Base-by-base conservation (phyloP, 2,329 filamentous ascomycete species). In the Parasarocladium wereldwijsianum region DNA sequence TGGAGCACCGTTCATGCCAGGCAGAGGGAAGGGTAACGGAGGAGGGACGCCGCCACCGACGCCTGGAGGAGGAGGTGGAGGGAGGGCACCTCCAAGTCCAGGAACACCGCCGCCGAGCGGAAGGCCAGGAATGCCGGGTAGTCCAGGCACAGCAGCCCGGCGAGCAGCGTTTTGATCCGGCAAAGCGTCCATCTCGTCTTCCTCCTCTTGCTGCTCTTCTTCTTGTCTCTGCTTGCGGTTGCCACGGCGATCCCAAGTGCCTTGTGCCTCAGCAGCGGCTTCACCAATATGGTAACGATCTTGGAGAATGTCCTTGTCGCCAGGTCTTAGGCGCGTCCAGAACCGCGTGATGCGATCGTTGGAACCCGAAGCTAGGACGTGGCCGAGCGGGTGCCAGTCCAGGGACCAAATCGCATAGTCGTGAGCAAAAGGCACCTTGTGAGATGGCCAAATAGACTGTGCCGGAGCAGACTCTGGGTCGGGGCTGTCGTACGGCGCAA, bases 301-400 rank as follows among this genome's bases (percentile, higher is more conserved):
- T 45, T 86, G 85, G 54, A 83, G 70, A 43, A 80, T 79, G 31
- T 79, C 76, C n/a, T 66, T 70, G 41, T 94, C 87, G 28, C 90
- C 90, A 2, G 90, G 90, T 27, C 90, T 66, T 11, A 84, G 73
- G 24, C 90, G 76, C 4, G 86, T 85, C 90, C 90, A 98, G 60
- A 98, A 98, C 27, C 90, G 76, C 3, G 90, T 96, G 37, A 93
- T 86, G 23, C 90, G 78, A 51, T 98, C 90, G 51, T 98, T 96
- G 8, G 86, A 93, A 9, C 90, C 90, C 2, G 87, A 93, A 1
- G 86, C 86, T 6, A 98, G 69, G 38, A 98, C 87, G 47, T 98
- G 90, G 17, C 90, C 90, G 0, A 96, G 66, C 1, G 90, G 90
- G 49, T 98, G 90, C 86, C 90, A 98, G 58, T 94, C 86, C 29